Percentiles rank a stretch among this genome's conserved stretches.
phyloP scores from a whole-genome alignment of 2,329 filamentous ascomycete species.

The Pyrenophora tritici-repentis region DNA sequence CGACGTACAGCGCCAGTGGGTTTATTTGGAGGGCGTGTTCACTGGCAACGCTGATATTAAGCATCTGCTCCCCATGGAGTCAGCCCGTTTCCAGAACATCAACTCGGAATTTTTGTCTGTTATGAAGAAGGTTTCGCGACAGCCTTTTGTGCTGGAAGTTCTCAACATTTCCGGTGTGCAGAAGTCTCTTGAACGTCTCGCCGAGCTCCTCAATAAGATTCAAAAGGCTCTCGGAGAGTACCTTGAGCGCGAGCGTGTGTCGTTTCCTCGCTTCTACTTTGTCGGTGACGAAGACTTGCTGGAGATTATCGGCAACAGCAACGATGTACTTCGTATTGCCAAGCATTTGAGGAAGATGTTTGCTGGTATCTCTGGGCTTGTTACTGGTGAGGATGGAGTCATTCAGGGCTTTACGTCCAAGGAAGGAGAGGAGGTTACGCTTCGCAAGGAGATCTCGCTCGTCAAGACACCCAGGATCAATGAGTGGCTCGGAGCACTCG shows the following conservation, averaged over 20 bases:
- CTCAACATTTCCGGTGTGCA: conserved; percentile 95
- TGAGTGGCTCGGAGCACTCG: conserved; percentile 94
- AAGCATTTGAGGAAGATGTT: conserved; percentile 99
- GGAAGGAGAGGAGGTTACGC: conserved; percentile 83
- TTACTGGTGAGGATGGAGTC: conserved; percentile 87
- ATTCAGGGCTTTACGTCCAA: conserved; percentile 95
- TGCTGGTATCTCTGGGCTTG: conserved; percentile 85
- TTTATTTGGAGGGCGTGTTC: conserved; percentile 98
- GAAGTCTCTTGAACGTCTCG: conserved; percentile 91
- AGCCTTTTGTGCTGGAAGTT: conserved; percentile 92
- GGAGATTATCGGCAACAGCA: conserved; percentile 99
- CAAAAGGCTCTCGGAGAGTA: conserved; percentile 99
- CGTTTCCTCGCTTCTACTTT: conserved; percentile 98
- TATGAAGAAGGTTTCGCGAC: conserved; percentile 99
- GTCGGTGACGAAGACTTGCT: conserved; percentile 97
- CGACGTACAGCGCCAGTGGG: conserved; percentile 99
- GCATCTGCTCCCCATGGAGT: conserved; percentile 93
- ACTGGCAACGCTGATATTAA: conserved; percentile 99
- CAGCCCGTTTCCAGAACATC: conserved; percentile 97
- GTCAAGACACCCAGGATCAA: conserved; percentile 96
- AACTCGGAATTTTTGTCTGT: conserved; percentile 99
- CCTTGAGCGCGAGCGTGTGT: conserved; percentile 94
- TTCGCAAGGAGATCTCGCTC: conserved; percentile 91
- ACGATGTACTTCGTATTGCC: conserved; percentile 91
- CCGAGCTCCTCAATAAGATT: conserved; percentile 98